These are phyloP conservation scores for Fusarium sp. DNA, from an alignment of 2,329 filamentous ascomycete genomes.

Conservation along the genomic window DNA sequence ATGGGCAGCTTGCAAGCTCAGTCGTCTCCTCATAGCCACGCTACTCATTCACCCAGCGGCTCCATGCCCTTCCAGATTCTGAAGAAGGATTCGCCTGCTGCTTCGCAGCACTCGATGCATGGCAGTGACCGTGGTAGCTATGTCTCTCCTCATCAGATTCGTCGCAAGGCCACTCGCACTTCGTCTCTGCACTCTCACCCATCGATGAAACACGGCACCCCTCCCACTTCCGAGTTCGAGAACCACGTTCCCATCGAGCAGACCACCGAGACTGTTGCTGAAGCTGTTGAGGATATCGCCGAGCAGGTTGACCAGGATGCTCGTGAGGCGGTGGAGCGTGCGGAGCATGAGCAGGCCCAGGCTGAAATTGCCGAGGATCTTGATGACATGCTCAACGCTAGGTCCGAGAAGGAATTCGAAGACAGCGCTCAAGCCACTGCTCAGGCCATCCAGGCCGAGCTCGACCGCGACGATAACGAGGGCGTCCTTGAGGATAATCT, in stretches of 20 bases:
- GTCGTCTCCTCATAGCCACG: constrained; percentile 55
- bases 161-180: constrained; percentile 52
- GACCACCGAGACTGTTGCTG: constrained; percentile 77
- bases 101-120: constrained; percentile 48
- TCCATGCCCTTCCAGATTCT: constrained; percentile 59
- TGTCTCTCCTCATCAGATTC: constrained; percentile 58
- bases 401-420: constrained; percentile 66
- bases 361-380: constrained; percentile 60
- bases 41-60: constrained; percentile 32
- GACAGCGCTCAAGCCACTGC: constrained; percentile 60
- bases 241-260: constrained; percentile 58
- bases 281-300: constrained; percentile 76
- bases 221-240: constrained; percentile 48
- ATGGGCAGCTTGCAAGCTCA: constrained; percentile 50
- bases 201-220: constrained; percentile 45
- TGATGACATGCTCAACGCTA: constrained; percentile 61
- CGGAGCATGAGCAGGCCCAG: constrained; percentile 62
- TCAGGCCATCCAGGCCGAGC: constrained; percentile 63
- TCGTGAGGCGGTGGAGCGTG: constrained; percentile 72
- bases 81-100: constrained; percentile 61
- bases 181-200: constrained; percentile 48
- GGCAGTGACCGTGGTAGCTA: constrained; percentile 58
- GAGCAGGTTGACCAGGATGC: constrained; percentile 64
- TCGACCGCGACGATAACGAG: constrained; percentile 65
- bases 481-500: constrained; percentile 63